Evolutionary conservation across 352 stramenopile species (phyloP).

Genomic region (Pythium angustatum): DNA sequence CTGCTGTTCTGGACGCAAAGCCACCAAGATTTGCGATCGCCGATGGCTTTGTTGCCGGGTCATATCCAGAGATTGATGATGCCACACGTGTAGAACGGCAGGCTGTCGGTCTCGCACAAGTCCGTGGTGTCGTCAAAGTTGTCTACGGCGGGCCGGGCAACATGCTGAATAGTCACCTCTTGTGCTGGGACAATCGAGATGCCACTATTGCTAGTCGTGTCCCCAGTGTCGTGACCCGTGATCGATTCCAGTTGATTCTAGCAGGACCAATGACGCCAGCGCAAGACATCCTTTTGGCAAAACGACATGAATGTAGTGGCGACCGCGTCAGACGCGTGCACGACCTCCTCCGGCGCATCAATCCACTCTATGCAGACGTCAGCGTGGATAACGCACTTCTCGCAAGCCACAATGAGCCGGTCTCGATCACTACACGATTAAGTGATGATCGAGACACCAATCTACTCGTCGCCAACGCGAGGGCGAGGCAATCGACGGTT

Average conservation of each 20-base stretch:
- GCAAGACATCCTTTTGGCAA: conserved; percentile 22
- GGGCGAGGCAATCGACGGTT: neutral
- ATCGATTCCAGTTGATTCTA: conserved; percentile 32
- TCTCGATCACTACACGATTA: neutral
- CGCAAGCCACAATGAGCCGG: neutral
- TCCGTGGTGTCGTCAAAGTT: conserved; percentile 30
- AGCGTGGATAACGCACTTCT: neutral
- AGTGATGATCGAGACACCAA: no score
- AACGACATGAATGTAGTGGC: conserved; percentile 27
- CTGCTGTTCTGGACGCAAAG: neutral
- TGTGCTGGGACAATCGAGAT: conserved; percentile 34
- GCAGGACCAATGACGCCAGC: conserved; percentile 27
- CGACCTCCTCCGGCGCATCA: conserved; percentile 12
- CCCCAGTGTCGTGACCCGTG: neutral
- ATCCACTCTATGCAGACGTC: conserved; percentile 21
- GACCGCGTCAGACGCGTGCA: conserved; percentile 4
- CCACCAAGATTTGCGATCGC: conserved; percentile 29
- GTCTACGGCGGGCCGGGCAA: conserved; percentile 32
- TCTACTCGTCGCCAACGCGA: no score
- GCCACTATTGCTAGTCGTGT: conserved; percentile 25
- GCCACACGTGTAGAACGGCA: conserved; percentile 25
- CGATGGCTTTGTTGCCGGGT: conserved; percentile 28
- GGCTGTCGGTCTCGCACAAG: conserved; percentile 24
- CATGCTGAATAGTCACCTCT: conserved; percentile 28
- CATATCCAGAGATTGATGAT: conserved; percentile 18